Evolutionary conservation across 805 yeast species (phyloP).

Genomic region (Yarrowia phangngaensis): DNA sequence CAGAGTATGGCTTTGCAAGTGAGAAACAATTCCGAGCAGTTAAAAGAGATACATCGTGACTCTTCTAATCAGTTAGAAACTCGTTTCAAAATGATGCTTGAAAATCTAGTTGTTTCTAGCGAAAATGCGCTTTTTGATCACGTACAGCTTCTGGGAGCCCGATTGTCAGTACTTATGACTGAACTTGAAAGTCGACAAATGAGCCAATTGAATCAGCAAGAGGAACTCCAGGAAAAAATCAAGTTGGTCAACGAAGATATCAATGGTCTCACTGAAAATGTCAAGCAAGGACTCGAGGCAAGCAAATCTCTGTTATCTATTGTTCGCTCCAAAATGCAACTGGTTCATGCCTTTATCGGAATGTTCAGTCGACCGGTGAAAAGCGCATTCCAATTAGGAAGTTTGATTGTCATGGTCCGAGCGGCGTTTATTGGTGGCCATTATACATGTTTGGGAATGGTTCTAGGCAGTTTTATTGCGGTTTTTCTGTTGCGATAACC

Average conservation of each 20-base stretch:
- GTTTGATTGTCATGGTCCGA: constrained; percentile 2
- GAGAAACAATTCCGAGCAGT: neutral
- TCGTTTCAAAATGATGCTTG: neutral
- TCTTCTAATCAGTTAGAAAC: neutral
- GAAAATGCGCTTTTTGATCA: neutral
- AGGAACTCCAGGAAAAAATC: constrained; percentile 1
- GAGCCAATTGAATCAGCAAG: constrained; percentile 1
- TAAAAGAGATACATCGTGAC: neutral
- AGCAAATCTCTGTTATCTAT: constrained; percentile 1
- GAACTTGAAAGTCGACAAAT: neutral
- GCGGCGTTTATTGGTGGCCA: constrained; percentile 2
- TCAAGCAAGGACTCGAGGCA: constrained; percentile 11
- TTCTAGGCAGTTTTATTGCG: neutral
- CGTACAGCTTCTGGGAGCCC: neutral
- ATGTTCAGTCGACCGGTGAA: constrained; percentile 3
- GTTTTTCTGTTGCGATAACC: neutral
- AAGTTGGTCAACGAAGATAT: neutral
- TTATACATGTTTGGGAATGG: constrained; percentile 5
- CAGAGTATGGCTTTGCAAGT: constrained; percentile 6
- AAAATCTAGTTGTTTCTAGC: neutral
- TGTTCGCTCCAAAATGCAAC: constrained; percentile 6
- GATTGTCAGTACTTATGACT: neutral
- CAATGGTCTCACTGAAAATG: constrained; percentile 7
- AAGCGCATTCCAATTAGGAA: constrained; percentile 9
- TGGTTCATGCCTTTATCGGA: constrained; percentile 1